phyloP scores from a whole-genome alignment of 179 eudicot genomes.

The Nepenthes alata region DNA sequence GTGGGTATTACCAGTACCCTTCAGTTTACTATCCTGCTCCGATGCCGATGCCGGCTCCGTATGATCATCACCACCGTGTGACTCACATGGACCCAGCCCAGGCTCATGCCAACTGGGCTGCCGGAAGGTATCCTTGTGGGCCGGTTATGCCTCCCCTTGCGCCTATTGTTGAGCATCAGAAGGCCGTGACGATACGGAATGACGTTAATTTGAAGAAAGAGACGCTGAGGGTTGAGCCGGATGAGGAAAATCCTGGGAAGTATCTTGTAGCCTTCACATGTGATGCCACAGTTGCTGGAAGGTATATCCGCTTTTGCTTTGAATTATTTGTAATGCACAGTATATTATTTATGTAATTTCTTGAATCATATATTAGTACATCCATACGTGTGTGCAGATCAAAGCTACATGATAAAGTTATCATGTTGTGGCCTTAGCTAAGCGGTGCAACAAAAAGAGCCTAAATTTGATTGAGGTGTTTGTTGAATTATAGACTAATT shows the following conservation, averaged over 20 bases:
- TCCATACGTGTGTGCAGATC: too few relatives aligned
- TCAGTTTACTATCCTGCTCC: conserved; percentile 42
- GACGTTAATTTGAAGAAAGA: conserved; percentile 90
- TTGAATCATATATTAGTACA: too few relatives aligned
- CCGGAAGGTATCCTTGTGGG: conserved; percentile 47
- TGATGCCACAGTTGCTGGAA: conserved; percentile 80
- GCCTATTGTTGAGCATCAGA: conserved; percentile 78
- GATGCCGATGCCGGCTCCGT: conserved; percentile 63
- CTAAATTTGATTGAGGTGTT: too few relatives aligned
- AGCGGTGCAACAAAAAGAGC: neutral
- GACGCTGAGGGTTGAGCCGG: conserved; percentile 56
- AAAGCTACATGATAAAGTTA: neutral
- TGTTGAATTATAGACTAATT: too few relatives aligned
- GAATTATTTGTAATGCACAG: too few relatives aligned
- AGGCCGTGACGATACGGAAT: conserved; percentile 78
- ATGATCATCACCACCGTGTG: conserved; percentile 62
- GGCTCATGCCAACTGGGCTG: conserved; percentile 33
- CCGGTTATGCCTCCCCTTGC: conserved; percentile 35
- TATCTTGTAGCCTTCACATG: conserved; percentile 67
- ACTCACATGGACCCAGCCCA: conserved; percentile 18
- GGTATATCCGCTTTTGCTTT: conserved; percentile 28
- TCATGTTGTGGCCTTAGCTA: neutral
- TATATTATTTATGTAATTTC: too few relatives aligned
- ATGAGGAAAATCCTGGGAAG: conserved; percentile 62
- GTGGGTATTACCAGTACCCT: conserved; percentile 59